Evolutionary conservation across 2,329 filamentous ascomycete species (phyloP).

Genomic region (Atkinsonella texensis): DNA sequence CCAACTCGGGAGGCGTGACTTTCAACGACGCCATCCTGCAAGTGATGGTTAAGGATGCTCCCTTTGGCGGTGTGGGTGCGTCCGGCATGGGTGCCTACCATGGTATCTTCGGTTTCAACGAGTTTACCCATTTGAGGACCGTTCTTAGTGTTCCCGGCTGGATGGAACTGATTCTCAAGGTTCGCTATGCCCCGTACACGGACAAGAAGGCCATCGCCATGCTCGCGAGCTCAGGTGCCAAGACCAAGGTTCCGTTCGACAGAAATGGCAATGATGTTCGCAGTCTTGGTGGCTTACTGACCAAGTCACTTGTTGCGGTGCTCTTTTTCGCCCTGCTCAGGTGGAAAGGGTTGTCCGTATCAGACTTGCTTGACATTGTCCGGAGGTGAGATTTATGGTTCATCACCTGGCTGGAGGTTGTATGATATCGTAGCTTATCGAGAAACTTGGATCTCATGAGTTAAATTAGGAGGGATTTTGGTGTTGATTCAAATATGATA

Average conservation of each 20-base stretch:
- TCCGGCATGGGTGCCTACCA: conserved; percentile 32
- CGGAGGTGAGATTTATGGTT: not conserved
- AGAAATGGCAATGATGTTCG: conserved; percentile 6
- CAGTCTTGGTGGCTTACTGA: not conserved
- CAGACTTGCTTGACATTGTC: not conserved
- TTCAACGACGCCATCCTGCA: conserved; percentile 32
- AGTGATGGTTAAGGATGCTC: conserved; percentile 22
- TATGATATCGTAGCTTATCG: not conserved
- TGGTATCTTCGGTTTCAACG: conserved; percentile 27
- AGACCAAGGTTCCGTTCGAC: conserved; percentile 6
- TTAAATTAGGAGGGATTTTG: not conserved
- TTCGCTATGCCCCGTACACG: conserved; percentile 13
- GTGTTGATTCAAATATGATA: no score
- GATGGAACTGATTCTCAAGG: conserved; percentile 10
- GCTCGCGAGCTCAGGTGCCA: conserved; percentile 2
- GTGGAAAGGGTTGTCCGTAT: conserved; percentile 6
- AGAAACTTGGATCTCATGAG: not conserved
- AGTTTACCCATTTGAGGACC: conserved; percentile 18
- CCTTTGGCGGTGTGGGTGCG: conserved; percentile 34
- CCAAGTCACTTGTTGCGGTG: conserved; percentile 5
- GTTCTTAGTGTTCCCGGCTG: conserved; percentile 8
- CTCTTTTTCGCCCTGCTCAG: conserved; percentile 4
- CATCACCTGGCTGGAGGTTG: no score
- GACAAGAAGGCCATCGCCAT: conserved; percentile 9
- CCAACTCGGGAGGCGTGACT: conserved; percentile 31